These are phyloP conservation scores for Rusavskia elegans DNA, from an alignment of 495 filamentous ascomycete species.

Conservation along the genomic window DNA sequence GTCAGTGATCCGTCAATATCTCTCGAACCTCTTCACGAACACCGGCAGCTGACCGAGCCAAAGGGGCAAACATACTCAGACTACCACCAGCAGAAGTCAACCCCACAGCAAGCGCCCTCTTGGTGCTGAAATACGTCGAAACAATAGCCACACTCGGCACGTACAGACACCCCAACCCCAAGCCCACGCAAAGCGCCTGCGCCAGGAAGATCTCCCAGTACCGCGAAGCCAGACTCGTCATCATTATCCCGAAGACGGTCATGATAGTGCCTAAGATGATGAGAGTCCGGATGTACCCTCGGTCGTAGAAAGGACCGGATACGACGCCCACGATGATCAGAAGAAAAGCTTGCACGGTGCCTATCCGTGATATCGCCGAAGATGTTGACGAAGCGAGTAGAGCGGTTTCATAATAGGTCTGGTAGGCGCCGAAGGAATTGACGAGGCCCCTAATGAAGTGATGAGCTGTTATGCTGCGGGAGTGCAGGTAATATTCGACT, in stretches of 20 bases:
- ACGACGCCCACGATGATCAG: constrained; percentile 25
- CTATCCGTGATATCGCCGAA: constrained; percentile 44
- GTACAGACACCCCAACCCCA: constrained; percentile 26
- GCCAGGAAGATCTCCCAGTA: constrained; percentile 28
- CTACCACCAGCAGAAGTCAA: constrained; percentile 26
- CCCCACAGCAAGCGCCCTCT: constrained; percentile 29
- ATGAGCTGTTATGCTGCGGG: too few relatives aligned
- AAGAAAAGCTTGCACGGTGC: constrained; percentile 26
- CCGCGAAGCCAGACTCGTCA: constrained; percentile 25
- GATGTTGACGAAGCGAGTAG: constrained; percentile 34
- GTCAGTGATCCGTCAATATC: not conserved
- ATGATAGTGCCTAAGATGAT: constrained; percentile 18
- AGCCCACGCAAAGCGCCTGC: constrained; percentile 26
- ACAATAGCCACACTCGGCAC: constrained; percentile 29
- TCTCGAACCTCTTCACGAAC: too few relatives aligned
- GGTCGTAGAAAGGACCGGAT: constrained; percentile 28
- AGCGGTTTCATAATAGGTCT: constrained; percentile 17
- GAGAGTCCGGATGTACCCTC: constrained; percentile 23
- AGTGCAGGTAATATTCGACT: too few relatives aligned
- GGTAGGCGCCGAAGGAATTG: constrained; percentile 33
- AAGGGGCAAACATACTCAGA: constrained; percentile 11
- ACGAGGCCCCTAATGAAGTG: constrained; percentile 20
- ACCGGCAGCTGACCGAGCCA: not conserved
- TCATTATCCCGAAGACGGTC: constrained; percentile 32
- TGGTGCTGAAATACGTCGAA: constrained; percentile 25